Base-by-base conservation (phyloP, 1,284 basidiomycete species). In the Omphalotus olearius region DNA sequence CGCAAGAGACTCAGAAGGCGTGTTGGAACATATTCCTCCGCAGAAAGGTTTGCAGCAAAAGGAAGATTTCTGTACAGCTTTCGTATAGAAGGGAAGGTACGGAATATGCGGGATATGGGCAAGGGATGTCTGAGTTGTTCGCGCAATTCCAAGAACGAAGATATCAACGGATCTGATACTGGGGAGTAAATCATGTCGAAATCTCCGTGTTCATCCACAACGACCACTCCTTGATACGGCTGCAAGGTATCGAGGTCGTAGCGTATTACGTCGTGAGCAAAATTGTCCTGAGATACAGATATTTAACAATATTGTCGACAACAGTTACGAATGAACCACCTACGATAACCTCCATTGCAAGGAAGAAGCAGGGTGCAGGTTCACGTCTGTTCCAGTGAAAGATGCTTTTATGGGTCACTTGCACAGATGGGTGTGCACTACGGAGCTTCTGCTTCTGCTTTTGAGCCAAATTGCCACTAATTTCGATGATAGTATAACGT, bases 301-400 rank as follows among this genome's bases (percentile, higher is more conserved):
- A 10, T 14, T 41, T 5, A 33, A 37, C 26, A 36, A 44, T 20
- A 38, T 2, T 17, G 38, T 23, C 23, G 35, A 14, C 47, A 30
- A 14, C 47, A 30, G 46, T 30, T 30, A 17, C 46, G 36, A 37
- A 18, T 23, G 23, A 5, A 42, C 14, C 4, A 73, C 90, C 74
- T 66, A 93, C 91, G 53, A 98, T 81, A 47, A 99, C 97, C 71
- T 99, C 96, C 74, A 98, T 81, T 2, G 94, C 95, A 30, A 99
- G 68, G 59, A 99, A 87, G 65, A 90, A 98, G 67, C 95, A 98
- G 17, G 93, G 91, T 13, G 93, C 83, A 0, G 82, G 75, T 47
- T 92, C 89, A 42, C 75, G 79, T 28, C 71, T 76, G 46, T 86
- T 74, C 92, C 93, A 98, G 44, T 88, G 85, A 63, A 98, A 93